These are phyloP conservation scores for Trametes villosa DNA, from an alignment of 768 basidiomycete species.

Conservation along the genomic window DNA sequence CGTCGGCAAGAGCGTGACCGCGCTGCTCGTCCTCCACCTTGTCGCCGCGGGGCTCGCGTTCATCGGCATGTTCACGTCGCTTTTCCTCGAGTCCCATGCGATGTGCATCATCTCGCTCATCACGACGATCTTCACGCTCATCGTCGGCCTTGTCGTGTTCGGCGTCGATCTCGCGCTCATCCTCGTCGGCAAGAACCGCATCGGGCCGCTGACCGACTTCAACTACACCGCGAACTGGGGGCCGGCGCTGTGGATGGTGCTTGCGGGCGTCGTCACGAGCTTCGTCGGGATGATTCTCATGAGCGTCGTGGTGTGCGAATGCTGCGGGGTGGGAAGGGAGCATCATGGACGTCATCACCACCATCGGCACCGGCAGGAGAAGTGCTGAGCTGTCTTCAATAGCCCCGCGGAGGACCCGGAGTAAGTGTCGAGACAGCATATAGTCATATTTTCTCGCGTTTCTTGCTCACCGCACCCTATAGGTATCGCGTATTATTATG, in stretches of 20 bases:
- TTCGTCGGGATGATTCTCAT: conserved; percentile 68
- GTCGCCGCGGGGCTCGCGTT: conserved; percentile 64
- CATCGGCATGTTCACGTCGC: conserved; percentile 52
- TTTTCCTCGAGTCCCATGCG: conserved; percentile 62
- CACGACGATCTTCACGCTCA: conserved; percentile 56
- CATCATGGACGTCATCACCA: conserved; percentile 12
- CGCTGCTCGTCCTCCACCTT: conserved; percentile 71
- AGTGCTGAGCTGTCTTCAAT: background rate
- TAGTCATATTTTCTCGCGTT: background rate
- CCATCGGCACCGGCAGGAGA: conserved; percentile 13
- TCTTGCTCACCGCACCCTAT: background rate
- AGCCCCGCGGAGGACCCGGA: background rate
- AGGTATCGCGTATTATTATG: background rate
- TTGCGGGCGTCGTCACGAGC: conserved; percentile 54
- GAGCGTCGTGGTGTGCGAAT: conserved; percentile 66
- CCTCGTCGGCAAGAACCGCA: conserved; percentile 49
- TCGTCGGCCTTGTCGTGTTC: conserved; percentile 59
- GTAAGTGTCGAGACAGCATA: background rate
- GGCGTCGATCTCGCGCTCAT: conserved; percentile 68
- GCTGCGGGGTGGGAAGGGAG: conserved; percentile 58
- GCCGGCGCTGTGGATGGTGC: conserved; percentile 76
- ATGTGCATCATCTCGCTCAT: conserved; percentile 64
- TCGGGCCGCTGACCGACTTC: conserved; percentile 45
- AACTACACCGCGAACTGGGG: conserved; percentile 58
- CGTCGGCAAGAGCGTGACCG: conserved; percentile 48